Evolutionary conservation across 768 basidiomycete genomes (phyloP).

Genomic region (Multifurca ochricompacta): DNA sequence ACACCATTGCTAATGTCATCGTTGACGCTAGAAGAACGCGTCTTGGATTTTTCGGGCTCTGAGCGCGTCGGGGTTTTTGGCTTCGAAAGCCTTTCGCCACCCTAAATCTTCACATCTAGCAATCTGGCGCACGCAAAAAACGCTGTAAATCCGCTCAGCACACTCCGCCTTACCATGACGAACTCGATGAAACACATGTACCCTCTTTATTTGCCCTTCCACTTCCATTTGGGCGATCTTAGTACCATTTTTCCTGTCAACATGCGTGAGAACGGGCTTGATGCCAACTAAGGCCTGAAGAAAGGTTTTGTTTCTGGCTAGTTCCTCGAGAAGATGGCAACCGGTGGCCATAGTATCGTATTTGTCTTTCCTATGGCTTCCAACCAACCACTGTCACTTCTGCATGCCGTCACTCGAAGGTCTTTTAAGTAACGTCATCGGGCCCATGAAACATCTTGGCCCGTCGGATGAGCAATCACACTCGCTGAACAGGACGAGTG

Average conservation of each 20-base stretch:
- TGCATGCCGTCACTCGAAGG: constrained; percentile 30
- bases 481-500: background rate
- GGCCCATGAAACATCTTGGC: constrained; percentile 27
- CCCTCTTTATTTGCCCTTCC: constrained; percentile 19
- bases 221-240: constrained; percentile 19
- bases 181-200: constrained; percentile 8
- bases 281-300: constrained; percentile 39
- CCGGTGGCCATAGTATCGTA: constrained; percentile 19
- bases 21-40: constrained; percentile 74
- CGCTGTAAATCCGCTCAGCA: background rate
- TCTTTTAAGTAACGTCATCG: constrained; percentile 39
- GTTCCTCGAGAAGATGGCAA: constrained; percentile 55
- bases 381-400: constrained; percentile 1
- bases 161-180: background rate
- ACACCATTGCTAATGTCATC: constrained; percentile 78
- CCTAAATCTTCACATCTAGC: constrained; percentile 17
- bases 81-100: constrained; percentile 19
- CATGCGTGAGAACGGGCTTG: no score
- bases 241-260: no score
- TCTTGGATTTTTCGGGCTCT: constrained; percentile 70
- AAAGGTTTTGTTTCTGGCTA: constrained; percentile 58
- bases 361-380: constrained; percentile 5
- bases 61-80: constrained; percentile 76
- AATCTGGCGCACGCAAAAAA: constrained; percentile 28
- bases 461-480: constrained; percentile 22